Conservation (phyloP, 139 green algal species). For the Coelastrella sp. region DNA sequence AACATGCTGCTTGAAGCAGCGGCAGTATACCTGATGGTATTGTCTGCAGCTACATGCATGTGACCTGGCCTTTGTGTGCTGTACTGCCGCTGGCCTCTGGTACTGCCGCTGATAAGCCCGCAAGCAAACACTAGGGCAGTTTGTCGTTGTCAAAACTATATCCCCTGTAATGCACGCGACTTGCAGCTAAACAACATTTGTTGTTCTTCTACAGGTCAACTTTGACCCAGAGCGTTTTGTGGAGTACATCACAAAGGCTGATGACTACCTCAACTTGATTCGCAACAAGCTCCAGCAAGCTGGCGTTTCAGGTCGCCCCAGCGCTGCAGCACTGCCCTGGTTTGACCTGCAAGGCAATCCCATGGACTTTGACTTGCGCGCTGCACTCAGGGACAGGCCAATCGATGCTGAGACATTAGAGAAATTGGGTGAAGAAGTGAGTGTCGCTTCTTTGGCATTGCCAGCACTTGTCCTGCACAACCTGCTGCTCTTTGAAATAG, state of each 20-base stretch:
- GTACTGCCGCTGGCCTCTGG: no score
- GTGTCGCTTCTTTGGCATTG: neutral
- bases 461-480: neutral
- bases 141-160: no score
- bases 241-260: conserved; percentile 28
- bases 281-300: conserved; percentile 30
- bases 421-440: conserved; percentile 33
- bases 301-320: conserved; percentile 18
- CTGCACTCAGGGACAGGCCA: neutral
- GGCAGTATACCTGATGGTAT: no score
- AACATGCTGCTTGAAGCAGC: no score
- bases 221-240: conserved; percentile 62
- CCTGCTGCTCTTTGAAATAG: no score
- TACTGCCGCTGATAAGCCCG: no score
- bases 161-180: no score
- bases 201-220: conserved; percentile 63
- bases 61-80: no score
- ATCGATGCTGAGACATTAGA: conserved; percentile 35
- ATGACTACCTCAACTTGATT: conserved; percentile 25
- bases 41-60: no score
- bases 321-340: conserved; percentile 38
- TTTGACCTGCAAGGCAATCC: conserved; percentile 49
- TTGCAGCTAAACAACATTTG: no score
- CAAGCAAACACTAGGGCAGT: neutral
- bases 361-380: conserved; percentile 41